These are phyloP conservation scores for Trichoderma sp. DNA, from an alignment of 2,329 filamentous ascomycete genomes.

Conservation along the genomic window DNA sequence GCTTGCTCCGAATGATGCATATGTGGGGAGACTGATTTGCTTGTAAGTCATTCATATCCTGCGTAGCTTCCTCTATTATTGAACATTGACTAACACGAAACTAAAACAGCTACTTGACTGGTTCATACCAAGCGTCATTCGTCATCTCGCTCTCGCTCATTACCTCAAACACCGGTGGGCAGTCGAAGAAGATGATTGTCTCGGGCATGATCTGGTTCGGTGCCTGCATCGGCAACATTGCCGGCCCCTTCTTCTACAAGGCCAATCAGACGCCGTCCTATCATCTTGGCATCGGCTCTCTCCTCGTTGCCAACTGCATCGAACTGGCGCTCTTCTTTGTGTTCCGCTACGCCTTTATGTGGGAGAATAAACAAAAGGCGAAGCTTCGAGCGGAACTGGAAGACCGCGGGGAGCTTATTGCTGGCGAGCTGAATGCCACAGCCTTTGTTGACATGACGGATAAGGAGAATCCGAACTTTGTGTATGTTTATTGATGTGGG, in stretches of 20 bases:
- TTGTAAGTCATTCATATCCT: conserved; percentile 39
- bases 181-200: conserved; percentile 66
- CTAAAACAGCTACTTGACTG: conserved; percentile 36
- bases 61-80: not conserved
- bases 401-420: conserved; percentile 31
- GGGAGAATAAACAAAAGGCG: conserved; percentile 45
- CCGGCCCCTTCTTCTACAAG: conserved; percentile 64
- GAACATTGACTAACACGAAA: not conserved
- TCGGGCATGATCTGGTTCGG: conserved; percentile 62
- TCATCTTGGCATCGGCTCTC: conserved; percentile 43
- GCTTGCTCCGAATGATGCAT: conserved; percentile 52
- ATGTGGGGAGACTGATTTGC: conserved; percentile 58
- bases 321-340: conserved; percentile 44
- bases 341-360: conserved; percentile 42
- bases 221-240: conserved; percentile 62
- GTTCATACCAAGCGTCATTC: conserved; percentile 45
- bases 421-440: conserved; percentile 40
- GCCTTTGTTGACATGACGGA: conserved; percentile 48
- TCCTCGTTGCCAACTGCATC: conserved; percentile 45
- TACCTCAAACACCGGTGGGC: conserved; percentile 54
- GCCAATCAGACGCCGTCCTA: conserved; percentile 50
- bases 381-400: conserved; percentile 37
- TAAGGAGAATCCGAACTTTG: conserved; percentile 46
- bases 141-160: conserved; percentile 47
- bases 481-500: conserved; percentile 41